Evolutionary conservation across 2,329 filamentous ascomycete genomes (phyloP), one percentile per base, ranked within the genome.

Genomic region (Neonectria hederae): DNA sequence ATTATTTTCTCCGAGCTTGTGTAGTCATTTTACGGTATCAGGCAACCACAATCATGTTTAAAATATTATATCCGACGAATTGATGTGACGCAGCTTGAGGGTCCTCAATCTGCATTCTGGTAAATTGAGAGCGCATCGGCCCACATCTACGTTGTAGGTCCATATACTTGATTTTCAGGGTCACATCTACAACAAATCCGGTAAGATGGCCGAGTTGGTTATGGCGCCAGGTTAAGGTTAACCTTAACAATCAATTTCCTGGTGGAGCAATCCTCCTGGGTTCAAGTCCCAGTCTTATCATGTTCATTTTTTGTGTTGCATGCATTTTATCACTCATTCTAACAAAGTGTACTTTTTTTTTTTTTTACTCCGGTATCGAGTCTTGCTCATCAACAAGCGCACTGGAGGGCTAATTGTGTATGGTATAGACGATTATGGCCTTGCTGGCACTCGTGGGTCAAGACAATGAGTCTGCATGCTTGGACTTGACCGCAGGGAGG

Each of bases 161-260:
- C 19, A 48, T 56, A 38, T 28, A 5, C 17, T 11, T 2, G n/a
- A 26, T 40, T 45, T 45, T 32, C 5, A 17, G 0, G 5, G 0
- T 1, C 0, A 6, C 0, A 5, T 3, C 4, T 30, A 42, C n/a
- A 53, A 46, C 28, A 26, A 13, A 58, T 17, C 46, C 24, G 60
- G 60, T 58, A 54, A 63, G 54, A 63, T 63, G 60, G 60, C 60
- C 60, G 60, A 63, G 60, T 63, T 63, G 60, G 60, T 63, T 63
- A 63, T 63, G 60, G 60, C 60, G 60, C 46, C 59, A 62, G 59
- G 59, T 62, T 62, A 62, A 62, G 59, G 59, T 62, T 45, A 62
- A 62, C 53, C 59, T 62, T 62, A 57, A 62, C 59, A 62, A 55
- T 54, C 46, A 49, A n/a, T n/a, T 62, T 62, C 59, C 59, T 62